Percentiles rank a stretch among this genome's conserved stretches.
phyloP scores from a whole-genome alignment of 2,329 filamentous ascomycete species.

The Xylariaceae sp. region DNA sequence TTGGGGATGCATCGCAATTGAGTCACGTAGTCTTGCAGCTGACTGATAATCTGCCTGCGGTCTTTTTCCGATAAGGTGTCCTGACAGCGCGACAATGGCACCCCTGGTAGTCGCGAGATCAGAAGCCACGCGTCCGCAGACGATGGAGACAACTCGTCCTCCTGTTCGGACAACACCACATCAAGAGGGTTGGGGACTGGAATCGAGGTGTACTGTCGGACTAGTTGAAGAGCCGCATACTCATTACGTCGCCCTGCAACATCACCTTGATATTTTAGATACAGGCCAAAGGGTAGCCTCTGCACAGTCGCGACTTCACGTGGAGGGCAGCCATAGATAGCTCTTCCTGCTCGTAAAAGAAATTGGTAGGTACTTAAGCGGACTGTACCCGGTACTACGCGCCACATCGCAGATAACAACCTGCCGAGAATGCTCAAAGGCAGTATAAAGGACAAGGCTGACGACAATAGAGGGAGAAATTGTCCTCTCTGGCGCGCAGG shows the following conservation, averaged over 20 bases:
- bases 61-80: constrained; percentile 29
- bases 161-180: constrained; percentile 8
- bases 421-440: constrained; percentile 4
- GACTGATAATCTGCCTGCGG: constrained; percentile 16
- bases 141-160: neutral
- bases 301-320: constrained; percentile 14
- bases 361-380: constrained; percentile 19
- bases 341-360: constrained; percentile 18
- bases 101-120: constrained; percentile 21
- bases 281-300: constrained; percentile 33
- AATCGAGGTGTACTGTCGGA: constrained; percentile 27
- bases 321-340: constrained; percentile 17
- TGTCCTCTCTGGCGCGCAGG: neutral
- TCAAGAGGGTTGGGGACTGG: constrained; percentile 28
- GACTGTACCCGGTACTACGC: constrained; percentile 13
- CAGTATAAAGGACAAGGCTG: neutral
- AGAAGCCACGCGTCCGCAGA: constrained; percentile 19
- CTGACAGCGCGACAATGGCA: constrained; percentile 19
- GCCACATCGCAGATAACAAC: constrained; percentile 18
- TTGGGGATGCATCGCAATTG: constrained; percentile 30
- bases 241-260: constrained; percentile 26
- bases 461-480: neutral
- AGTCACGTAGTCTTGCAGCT: constrained; percentile 26
- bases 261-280: constrained; percentile 25
- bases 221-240: constrained; percentile 26